phyloP scores from a whole-genome alignment of 495 filamentous ascomycete genomes.

The Xylaria flabelliformis region DNA sequence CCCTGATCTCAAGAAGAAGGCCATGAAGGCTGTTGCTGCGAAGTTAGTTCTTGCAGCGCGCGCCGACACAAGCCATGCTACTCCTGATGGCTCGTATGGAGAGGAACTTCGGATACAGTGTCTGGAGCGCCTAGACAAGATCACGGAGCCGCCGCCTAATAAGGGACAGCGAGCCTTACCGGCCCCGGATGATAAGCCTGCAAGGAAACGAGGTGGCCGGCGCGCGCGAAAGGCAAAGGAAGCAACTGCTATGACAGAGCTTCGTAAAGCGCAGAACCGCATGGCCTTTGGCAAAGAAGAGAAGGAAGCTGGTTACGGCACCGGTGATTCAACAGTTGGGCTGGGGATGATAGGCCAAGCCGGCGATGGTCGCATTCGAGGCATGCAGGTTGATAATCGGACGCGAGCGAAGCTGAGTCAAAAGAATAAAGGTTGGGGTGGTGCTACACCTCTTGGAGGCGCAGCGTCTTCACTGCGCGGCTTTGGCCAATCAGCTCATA shows the following conservation, averaged over 20 bases:
- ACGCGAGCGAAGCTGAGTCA: conserved; percentile 91
- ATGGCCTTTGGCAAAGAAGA: conserved; percentile 97
- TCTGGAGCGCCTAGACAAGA: conserved; percentile 87
- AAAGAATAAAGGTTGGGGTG: conserved; percentile 96
- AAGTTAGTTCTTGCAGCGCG: conserved; percentile 93
- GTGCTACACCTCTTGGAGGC: conserved; percentile 68
- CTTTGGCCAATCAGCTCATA: conserved; percentile 68
- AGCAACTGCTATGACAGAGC: conserved; percentile 94
- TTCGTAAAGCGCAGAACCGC: conserved; percentile 94
- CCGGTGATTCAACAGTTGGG: conserved; percentile 83
- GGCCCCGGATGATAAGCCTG: conserved; percentile 93
- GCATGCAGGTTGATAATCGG: conserved; percentile 87
- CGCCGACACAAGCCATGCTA: conserved; percentile 84
- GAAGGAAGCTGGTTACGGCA: conserved; percentile 90
- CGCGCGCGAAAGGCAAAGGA: conserved; percentile 96
- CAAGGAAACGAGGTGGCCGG: conserved; percentile 89
- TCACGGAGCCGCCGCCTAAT: conserved; percentile 92
- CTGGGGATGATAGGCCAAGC: conserved; percentile 93
- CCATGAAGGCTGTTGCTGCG: conserved; percentile 91
- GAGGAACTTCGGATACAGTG: conserved; percentile 84
- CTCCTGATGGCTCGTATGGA: conserved; percentile 81
- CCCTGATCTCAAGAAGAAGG: conserved; percentile 87
- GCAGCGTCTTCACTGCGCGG: conserved; percentile 79
- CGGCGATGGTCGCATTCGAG: conserved; percentile 85
- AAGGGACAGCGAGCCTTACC: conserved; percentile 87